These are phyloP conservation scores for Friedmanniomyces endolithicus DNA, from an alignment of 495 filamentous ascomycete species.

Conservation along the genomic window DNA sequence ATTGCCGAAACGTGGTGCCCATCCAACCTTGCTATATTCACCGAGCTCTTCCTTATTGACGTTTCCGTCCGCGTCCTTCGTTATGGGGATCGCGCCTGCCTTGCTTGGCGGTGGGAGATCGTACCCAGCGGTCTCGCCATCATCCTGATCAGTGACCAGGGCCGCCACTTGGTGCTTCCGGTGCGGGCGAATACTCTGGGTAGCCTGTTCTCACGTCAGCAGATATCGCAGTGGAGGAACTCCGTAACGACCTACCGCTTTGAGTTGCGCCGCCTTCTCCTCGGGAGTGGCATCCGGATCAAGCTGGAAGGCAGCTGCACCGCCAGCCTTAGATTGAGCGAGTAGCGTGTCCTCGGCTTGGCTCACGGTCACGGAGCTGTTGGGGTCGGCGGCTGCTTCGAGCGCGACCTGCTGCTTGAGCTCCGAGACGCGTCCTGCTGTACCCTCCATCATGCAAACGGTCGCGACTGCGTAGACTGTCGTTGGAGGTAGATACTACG, in stretches of 20 bases:
- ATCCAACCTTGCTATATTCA: slow-evolving; percentile 64
- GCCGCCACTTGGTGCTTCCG: slow-evolving; percentile 28
- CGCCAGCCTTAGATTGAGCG: slow-evolving; percentile 61
- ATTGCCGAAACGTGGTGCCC: slow-evolving; percentile 71
- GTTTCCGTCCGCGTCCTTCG: slow-evolving; percentile 36
- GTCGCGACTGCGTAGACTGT: slow-evolving; percentile 9
- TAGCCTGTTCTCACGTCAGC: slow-evolving; percentile 8
- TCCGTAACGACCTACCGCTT: slow-evolving; percentile 44
- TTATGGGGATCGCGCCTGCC: slow-evolving; percentile 45
- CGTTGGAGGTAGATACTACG: background rate
- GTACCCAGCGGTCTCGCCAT: slow-evolving; percentile 54
- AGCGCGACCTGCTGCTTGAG: slow-evolving; percentile 67
- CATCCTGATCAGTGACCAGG: slow-evolving; percentile 58
- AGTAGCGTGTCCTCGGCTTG: slow-evolving; percentile 58
- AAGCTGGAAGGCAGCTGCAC: slow-evolving; percentile 69
- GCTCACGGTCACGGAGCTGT: slow-evolving; percentile 54
- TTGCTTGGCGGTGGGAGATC: slow-evolving; percentile 67
- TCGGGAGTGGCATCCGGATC: slow-evolving; percentile 73
- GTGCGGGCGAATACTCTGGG: slow-evolving; percentile 10
- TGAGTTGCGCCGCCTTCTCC: slow-evolving; percentile 67
- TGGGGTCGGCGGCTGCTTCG: slow-evolving; percentile 56
- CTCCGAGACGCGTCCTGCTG: slow-evolving; percentile 36
- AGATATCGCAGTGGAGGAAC: background rate
- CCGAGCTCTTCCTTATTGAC: slow-evolving; percentile 45
- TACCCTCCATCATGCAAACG: slow-evolving; percentile 13